Evolutionary conservation across 352 stramenopile genomes (phyloP), one percentile per base, ranked within the genome.

Genomic region (Globisporangium nagaii): DNA sequence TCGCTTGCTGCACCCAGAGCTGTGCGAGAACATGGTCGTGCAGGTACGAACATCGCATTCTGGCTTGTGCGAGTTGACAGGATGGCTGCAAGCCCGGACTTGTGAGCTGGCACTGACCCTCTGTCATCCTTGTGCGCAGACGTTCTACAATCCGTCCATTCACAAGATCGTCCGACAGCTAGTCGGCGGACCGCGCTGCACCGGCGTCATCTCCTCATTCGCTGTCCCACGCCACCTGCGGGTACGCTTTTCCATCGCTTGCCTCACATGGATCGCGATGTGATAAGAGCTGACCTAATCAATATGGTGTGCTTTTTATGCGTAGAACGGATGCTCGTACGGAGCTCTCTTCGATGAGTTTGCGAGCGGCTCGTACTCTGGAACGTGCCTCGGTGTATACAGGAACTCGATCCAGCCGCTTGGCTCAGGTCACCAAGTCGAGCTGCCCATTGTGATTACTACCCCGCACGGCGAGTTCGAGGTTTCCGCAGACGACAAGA

Each of bases 21-120:
- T 94, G 22, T 92, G 84, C 46, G 84, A 94, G 63, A 94, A 91
- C 55, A 90, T 94, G 77, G 69, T 90, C 31, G 78, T 86, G 1
- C 77, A 88, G 73, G 75, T 86, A 59, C 25, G 58, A 34, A 9
- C 15, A 51, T 41, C 10, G 4, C 10, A 32, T 35, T 1, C 12
- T 24, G 20, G 17, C 20, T 13, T 4, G 17, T 42, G 36, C 9
- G n/a, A n/a, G n/a, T n/a, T n/a, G n/a, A n/a, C n/a, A n/a, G n/a
- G n/a, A n/a, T n/a, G n/a, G n/a, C n/a, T n/a, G n/a, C n/a, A n/a
- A n/a, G n/a, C n/a, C n/a, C n/a, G n/a, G n/a, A n/a, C n/a, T 7
- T 17, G 17, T 41, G 24, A 30, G n/a, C 34, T 60, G 3, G 19
- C 3, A 49, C 17, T 49, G 42, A 25, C 4, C 17, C 9, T 25